Evolutionary conservation across 169 alveolate species (phyloP), one percentile per base, ranked within the genome.

Genomic region (Eimeria acervulina): DNA sequence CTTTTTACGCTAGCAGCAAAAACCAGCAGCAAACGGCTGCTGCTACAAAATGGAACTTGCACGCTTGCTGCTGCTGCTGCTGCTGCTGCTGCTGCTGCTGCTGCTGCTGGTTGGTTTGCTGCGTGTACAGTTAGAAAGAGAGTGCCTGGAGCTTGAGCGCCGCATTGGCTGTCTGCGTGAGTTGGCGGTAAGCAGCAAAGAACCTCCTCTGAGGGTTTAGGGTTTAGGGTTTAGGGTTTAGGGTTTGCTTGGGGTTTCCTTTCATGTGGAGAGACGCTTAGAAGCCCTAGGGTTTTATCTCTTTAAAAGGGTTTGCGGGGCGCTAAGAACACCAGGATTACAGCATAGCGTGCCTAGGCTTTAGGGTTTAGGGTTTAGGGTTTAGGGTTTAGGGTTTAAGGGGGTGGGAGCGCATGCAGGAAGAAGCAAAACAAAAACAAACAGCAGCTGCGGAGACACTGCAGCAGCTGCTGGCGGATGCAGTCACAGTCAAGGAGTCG

Each of bases 361-460:
- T 68, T 68, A 68, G 80, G 87, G 88, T 44, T 78, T 38, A 44
- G 63, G 55, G 88, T 78, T 78, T 38, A 78, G 38, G 88, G 36
- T 42, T 38, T 44, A 44, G 63, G 88, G 63, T n/a, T 78, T 38
- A 42, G 55, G 88, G 66, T 78, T 78, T 78, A 21, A 2, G 88
- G 13, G 17, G 28, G 5, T 38, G 42, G 61, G 26, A 26, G 19
- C 7, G 33, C 38, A 44, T 52, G 70, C 90, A 81, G 90, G 51
- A n/a, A 26, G 90, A 81, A n/a, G 90, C 90, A n/a, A 0, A 33
- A 61, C 90, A 81, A 42, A 81, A 81, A 44, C 90, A 81, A 26
- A 81, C 90, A 44, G 90, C 90, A 33, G 90, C 90, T 19, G 90
- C 90, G 23, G 90, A 81, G 21, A 81, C 90, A 61, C 90, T 81